phyloP scores from a whole-genome alignment of 78 protist species.

The Monosiga brevicollis region DNA sequence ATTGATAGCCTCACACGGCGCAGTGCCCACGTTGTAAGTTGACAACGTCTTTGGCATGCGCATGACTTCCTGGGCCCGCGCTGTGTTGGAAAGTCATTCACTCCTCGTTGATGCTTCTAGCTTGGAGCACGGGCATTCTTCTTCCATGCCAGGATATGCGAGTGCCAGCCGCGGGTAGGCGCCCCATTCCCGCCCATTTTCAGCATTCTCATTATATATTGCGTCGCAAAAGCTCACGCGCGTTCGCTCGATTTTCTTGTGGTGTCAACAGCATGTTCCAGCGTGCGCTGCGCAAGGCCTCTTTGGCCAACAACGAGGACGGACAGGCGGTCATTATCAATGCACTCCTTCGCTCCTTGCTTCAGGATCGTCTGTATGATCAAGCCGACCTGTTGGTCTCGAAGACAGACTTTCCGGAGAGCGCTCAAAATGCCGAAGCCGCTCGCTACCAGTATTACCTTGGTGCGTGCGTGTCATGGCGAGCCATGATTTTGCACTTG shows the following conservation, averaged over 20 bases:
- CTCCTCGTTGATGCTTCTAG: background rate
- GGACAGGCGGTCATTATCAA: constrained; percentile 67
- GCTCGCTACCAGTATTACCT: constrained; percentile 84
- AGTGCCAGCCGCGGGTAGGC: background rate
- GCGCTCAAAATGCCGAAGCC: constrained; percentile 52
- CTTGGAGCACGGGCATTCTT: background rate
- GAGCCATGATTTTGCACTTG: background rate
- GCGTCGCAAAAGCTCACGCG: constrained; percentile 10
- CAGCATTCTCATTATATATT: background rate
- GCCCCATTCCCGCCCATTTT: no score
- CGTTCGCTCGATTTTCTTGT: background rate
- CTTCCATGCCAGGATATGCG: background rate
- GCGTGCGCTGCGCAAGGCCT: constrained; percentile 57
- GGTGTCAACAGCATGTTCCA: constrained; percentile 5
- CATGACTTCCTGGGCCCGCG: constrained; percentile 25
- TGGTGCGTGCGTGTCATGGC: constrained; percentile 9
- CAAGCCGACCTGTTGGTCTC: constrained; percentile 76
- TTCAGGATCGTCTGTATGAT: constrained; percentile 57
- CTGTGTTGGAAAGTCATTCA: no score
- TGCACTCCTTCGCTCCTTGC: constrained; percentile 71
- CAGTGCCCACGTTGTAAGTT: constrained; percentile 25
- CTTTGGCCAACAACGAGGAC: constrained; percentile 64
- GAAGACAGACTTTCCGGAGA: constrained; percentile 66
- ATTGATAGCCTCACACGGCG: no score
- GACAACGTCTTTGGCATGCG: constrained; percentile 50